Evolutionary conservation across 495 filamentous ascomycete genomes (phyloP).

Genomic region (Choiromyces venosus): DNA sequence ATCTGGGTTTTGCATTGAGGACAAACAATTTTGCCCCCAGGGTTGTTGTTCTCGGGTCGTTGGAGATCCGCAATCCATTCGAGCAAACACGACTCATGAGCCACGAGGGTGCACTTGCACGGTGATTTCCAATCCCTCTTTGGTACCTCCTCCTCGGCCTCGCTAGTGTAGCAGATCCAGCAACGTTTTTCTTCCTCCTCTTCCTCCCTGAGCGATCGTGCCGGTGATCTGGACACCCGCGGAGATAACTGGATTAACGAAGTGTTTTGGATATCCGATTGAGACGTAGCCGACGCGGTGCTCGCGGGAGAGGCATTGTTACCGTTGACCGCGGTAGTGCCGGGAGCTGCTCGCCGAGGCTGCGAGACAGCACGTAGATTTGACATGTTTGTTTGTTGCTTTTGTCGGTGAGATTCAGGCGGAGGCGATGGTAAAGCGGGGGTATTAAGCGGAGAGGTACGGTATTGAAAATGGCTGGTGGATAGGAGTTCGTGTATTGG

Average conservation of each 20-base stretch:
- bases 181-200: slow-evolving; percentile 54
- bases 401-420: background rate
- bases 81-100: slow-evolving; percentile 84
- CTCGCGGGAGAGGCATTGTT: background rate
- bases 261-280: slow-evolving; percentile 31
- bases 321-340: slow-evolving; percentile 12
- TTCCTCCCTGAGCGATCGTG: slow-evolving; percentile 13
- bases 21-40: slow-evolving; percentile 57
- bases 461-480: slow-evolving; percentile 1
- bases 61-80: slow-evolving; percentile 87
- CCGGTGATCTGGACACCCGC: slow-evolving; percentile 15
- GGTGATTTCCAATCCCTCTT: slow-evolving; percentile 73
- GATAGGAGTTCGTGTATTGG: background rate
- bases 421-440: background rate
- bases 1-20: slow-evolving; percentile 85
- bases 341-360: slow-evolving; percentile 21
- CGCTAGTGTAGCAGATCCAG: slow-evolving; percentile 81
- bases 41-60: slow-evolving; percentile 52
- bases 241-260: slow-evolving; percentile 33
- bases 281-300: slow-evolving; percentile 15
- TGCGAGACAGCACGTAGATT: slow-evolving; percentile 30
- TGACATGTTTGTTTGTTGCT: slow-evolving; percentile 20
- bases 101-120: slow-evolving; percentile 81
- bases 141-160: slow-evolving; percentile 69
- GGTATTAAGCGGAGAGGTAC: background rate